A percentile compares a stretch with the other conserved stretches of the same genome.
Evolutionary conservation across 345 rosid genomes (phyloP).

Genomic region (Brassica napus): DNA sequence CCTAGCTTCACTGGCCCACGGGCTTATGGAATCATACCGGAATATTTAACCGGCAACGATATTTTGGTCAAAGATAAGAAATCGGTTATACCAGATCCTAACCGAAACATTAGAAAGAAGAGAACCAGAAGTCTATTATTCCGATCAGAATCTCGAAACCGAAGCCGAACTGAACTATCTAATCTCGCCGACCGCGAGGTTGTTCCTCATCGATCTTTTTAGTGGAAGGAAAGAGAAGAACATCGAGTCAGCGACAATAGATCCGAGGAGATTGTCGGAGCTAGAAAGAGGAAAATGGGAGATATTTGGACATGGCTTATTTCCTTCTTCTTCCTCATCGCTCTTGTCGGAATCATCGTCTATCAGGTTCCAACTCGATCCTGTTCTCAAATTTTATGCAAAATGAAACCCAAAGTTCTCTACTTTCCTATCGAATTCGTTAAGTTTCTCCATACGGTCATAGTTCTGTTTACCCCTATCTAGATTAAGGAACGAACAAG

Average conservation of each 20-base stretch:
- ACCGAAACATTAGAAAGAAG: neutral
- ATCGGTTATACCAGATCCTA: neutral
- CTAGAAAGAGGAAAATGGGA: conserved; percentile 55
- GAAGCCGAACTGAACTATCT: conserved; percentile 18
- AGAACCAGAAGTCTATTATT: neutral
- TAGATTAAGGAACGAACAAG: neutral
- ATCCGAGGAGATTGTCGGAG: conserved; percentile 36
- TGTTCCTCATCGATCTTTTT: neutral
- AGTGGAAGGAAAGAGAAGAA: conserved; percentile 6
- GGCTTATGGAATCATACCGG: neutral
- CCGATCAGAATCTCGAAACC: conserved; percentile 25
- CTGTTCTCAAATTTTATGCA: neutral
- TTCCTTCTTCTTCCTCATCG: conserved; percentile 83
- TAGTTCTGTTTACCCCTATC: no score
- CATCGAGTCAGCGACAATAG: neutral
- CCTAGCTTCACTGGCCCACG: neutral
- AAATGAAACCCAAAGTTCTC: neutral
- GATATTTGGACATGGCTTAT: conserved; percentile 80
- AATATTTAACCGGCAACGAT: neutral
- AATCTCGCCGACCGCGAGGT: conserved; percentile 13
- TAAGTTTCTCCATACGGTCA: neutral
- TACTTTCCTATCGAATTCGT: neutral
- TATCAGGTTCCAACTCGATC: conserved; percentile 60
- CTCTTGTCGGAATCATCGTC: conserved; percentile 68
- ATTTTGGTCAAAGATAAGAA: neutral